Conservation (phyloP, 352 stramenopile genomes). For the Aphanomyces astaci region DNA sequence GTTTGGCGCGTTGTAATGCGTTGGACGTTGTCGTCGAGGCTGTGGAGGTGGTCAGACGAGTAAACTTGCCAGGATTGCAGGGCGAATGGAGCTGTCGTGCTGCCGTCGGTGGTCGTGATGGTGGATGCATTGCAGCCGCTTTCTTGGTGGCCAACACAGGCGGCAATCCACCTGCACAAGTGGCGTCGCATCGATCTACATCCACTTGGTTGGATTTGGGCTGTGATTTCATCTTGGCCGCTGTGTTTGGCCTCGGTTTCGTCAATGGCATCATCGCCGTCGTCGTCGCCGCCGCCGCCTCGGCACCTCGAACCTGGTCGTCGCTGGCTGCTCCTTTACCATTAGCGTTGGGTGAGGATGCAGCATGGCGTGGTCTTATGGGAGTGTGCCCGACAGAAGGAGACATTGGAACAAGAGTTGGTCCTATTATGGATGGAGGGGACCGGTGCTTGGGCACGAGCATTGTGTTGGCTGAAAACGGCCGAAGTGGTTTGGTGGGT, state of each 20-base stretch:
- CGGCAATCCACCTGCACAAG: background rate
- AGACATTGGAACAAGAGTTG: too few relatives aligned
- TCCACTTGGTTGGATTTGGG: background rate
- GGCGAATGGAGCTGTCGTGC: background rate
- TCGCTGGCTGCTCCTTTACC: too few relatives aligned
- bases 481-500: background rate
- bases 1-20: background rate
- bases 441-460: background rate
- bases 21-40: background rate
- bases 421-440: too few relatives aligned
- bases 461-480: background rate
- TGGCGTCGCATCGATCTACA: too few relatives aligned
- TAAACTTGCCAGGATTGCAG: background rate
- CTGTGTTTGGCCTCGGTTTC: background rate
- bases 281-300: background rate
- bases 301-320: too few relatives aligned
- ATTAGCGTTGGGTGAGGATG: too few relatives aligned
- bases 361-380: too few relatives aligned
- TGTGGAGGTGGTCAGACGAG: background rate
- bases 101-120: background rate
- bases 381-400: too few relatives aligned
- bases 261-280: background rate
- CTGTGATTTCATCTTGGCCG: background rate
- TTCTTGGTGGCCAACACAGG: background rate
- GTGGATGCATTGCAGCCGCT: background rate